Base-by-base conservation (phyloP, 768 basidiomycete genomes). In the Lentinula sp. region DNA sequence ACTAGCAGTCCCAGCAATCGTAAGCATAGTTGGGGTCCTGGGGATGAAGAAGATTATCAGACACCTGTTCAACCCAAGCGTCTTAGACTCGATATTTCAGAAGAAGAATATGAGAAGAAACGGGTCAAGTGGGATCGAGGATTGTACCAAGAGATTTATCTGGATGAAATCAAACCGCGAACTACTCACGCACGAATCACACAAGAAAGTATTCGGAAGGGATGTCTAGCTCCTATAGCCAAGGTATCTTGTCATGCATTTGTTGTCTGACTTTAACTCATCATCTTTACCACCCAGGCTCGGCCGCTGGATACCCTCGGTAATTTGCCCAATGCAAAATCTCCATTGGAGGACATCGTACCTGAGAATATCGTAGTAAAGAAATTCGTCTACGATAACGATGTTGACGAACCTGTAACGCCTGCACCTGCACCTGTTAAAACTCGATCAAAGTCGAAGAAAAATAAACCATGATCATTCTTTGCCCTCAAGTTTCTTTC, bases 91-190 rank as follows among this genome's bases (percentile, higher is more conserved):
- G 76, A 74, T 28, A 75, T 73, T 32, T 74, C 69, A 18, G 73
- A 66, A 7, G 70, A 69, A 42, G 66, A 67, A 54, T 70, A 64
- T 58, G 70, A 74, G 52, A 72, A 74, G 67, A 82, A 86, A 68
- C 77, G 85, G 59, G 91, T 93, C 46, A 88, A 89, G 69, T 93
- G 91, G 91, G 83, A 91, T 67, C 77, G 77, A 52, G 87, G 87
- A 12, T 73, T 93, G 63, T 83, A 79, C 49, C 86, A 83, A 10
- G 77, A 78, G 6, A 76, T 86, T 28, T 85, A 79, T 68, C 70
- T 91, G 35, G 86, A 90, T 65, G 84, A 89, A 52, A 76, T 87
- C 39, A 77, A 85, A 65, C 76, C 85, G 36, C 79, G 79, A 55
- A 75, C 79, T n/a, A 32, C 49, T 12, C 79, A 76, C 54, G 72